Evolutionary conservation across 2,329 filamentous ascomycete genomes (phyloP), one percentile per base, ranked within the genome.

Genomic region (Sporothrix globosa): DNA sequence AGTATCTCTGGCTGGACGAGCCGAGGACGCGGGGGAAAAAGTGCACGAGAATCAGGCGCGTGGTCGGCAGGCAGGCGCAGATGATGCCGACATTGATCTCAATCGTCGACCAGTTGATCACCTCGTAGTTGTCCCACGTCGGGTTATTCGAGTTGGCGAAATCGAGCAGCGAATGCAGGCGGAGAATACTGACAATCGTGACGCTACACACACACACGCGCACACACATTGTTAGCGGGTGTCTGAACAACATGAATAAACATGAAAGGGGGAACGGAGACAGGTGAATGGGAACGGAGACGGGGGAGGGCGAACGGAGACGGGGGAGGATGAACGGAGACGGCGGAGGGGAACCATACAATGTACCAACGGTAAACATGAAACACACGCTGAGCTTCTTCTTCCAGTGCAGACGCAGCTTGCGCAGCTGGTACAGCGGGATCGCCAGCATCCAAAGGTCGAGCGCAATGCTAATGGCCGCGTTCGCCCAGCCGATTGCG

Each of bases 371-470:
- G n/a, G 77, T 77, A 72, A 85, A 84, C 82, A 85, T 84, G 65
- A 84, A 66, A 13, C 75, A 74, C 2, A 84, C 80, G 68, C 81
- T 79, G 7, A 82, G n/a, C 77, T 84, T 85, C 77, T 84, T 84
- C 77, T 82, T 82, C 76, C 79, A 82, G 70, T 81, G 79, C 58
- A 85, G 73, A 4, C 81, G 78, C 27, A 85, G 77, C 1, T 75
- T 66, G 34, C 77, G 71, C 5, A 86, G 73, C 70, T 83, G 80
- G 13, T 80, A 79, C n/a, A 85, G 77, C 0, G 87, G 86, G 4
- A 88, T 77, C 0, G 77, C 80, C 21, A 88, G 78, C 74, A 88
- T 83, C 80, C 83, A 83, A 2, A 85, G 13, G 71, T 88, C 86
- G 27, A 86, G 77, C 0, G 77, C 76, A 56, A 89, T 87, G 71